phyloP scores from a whole-genome alignment of 2,329 filamentous ascomycete genomes.

The Fusarium mexicanum region DNA sequence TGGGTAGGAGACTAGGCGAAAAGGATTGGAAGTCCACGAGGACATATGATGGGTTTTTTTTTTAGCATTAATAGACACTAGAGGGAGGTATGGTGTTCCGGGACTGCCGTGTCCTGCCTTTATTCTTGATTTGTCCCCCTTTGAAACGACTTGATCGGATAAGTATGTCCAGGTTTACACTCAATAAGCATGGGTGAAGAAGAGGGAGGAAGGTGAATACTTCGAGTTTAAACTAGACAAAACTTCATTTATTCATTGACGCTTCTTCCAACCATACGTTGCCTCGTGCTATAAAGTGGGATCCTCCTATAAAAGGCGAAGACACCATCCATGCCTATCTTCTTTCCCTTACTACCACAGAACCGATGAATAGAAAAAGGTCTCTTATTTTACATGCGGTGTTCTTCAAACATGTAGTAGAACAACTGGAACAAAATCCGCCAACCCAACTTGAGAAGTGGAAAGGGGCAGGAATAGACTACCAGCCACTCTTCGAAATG shows the following conservation, averaged over 20 bases:
- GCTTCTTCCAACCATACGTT: constrained; percentile 30
- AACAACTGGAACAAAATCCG: constrained; percentile 34
- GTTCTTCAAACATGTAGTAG: constrained; percentile 34
- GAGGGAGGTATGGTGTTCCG: neutral
- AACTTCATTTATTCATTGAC: constrained; percentile 45
- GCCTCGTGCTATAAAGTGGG: constrained; percentile 21
- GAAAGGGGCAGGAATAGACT: neutral
- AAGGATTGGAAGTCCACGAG: constrained; percentile 6
- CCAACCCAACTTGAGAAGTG: constrained; percentile 3
- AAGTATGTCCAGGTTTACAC: neutral
- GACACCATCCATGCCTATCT: constrained; percentile 9
- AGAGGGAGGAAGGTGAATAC: neutral
- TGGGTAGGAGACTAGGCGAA: constrained; percentile 3
- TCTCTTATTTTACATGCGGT: constrained; percentile 37
- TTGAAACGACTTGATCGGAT: neutral
- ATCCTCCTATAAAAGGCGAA: constrained; percentile 25
- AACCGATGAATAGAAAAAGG: constrained; percentile 24
- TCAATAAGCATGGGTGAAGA: neutral
- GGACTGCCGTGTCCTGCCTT: neutral
- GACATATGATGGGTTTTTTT: neutral
- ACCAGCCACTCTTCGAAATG: constrained; percentile 13
- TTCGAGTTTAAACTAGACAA: constrained; percentile 19
- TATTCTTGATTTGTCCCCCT: neutral
- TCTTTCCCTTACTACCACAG: constrained; percentile 1
- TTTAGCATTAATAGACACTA: neutral